Percentiles rank a stretch among this genome's conserved stretches.
Conservation (phyloP, 805 yeast genomes). For the Hyphopichia homilentoma region DNA sequence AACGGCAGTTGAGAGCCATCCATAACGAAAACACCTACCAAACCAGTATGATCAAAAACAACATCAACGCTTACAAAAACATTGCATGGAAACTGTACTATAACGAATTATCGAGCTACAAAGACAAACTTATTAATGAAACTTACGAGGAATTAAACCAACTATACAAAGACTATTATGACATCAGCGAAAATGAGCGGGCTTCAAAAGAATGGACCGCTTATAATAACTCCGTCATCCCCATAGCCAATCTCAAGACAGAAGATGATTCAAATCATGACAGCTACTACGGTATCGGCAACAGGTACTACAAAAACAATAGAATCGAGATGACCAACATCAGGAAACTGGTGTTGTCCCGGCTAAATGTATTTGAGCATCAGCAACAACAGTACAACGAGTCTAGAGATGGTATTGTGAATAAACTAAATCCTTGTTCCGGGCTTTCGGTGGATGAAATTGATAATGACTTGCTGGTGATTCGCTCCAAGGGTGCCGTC, state of each 20-base stretch:
- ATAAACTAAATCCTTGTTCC: slow-evolving; percentile 12
- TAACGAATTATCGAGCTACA: slow-evolving; percentile 18
- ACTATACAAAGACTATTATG: slow-evolving; percentile 26
- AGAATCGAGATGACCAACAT: slow-evolving; percentile 29
- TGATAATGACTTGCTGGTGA: slow-evolving; percentile 17
- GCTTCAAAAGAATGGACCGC: slow-evolving; percentile 8
- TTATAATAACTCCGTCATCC: slow-evolving; percentile 26
- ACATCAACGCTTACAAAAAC: slow-evolving; percentile 17
- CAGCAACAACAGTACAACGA: neutral
- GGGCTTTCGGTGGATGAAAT: slow-evolving; percentile 23
- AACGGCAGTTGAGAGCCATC: slow-evolving; percentile 19
- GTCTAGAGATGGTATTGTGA: neutral
- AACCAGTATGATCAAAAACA: slow-evolving; percentile 15
- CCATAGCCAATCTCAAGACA: slow-evolving; percentile 13
- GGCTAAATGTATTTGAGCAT: neutral
- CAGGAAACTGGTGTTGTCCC: slow-evolving; percentile 11
- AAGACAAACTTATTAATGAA: slow-evolving; percentile 20
- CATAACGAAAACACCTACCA: slow-evolving; percentile 29
- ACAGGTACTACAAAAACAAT: slow-evolving; percentile 23
- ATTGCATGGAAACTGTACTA: slow-evolving; percentile 36
- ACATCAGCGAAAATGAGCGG: slow-evolving; percentile 13
- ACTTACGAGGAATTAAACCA: slow-evolving; percentile 23
- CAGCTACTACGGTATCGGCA: slow-evolving; percentile 17
- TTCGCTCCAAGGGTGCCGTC: slow-evolving; percentile 9
- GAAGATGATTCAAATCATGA: slow-evolving; percentile 19